Evolutionary conservation across 2,329 filamentous ascomycete species (phyloP), one percentile per base, ranked within the genome.

Genomic region (Penicillium sp.): DNA sequence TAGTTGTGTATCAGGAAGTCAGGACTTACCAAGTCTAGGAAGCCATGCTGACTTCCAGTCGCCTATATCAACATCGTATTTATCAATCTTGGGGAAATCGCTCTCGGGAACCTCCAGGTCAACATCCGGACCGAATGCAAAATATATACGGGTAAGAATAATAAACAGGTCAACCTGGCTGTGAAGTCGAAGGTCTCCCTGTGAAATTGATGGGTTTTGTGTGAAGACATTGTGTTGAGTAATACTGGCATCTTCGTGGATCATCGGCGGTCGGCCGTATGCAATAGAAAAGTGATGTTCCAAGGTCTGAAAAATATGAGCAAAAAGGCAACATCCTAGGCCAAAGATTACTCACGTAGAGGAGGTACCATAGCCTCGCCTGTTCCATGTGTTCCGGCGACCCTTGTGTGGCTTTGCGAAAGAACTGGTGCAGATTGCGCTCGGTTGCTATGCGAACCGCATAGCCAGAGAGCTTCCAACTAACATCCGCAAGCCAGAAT

Each of bases 401-500:
- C 3, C 71, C 71, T 55, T 72, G 68, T 35, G 64, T 62, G n/a
- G 71, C 72, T 58, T 72, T 74, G 37, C 73, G 69, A 52, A 75
- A 77, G 47, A 69, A 77, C 50, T 75, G 74, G 41, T 76, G 74
- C 25, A 77, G 64, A 41, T 72, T 73, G 34, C 71, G 74, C 54
- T 77, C 75, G 4, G 73, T 77, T 7, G 76, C 73, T 57, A 75
- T 75, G 9, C 73, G 72, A 10, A 75, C 71, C 10, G 72, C 73
- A 58, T 75, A 72, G 3, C 72, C 73, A n/a, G 73, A 75, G 3
- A 75, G 59, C 54, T 75, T 80, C 79, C 68, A 79, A 71, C 59
- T 80, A 16, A 82, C 76, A 62, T 83, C 80, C 23, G 78, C 78
- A 9, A 83, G 73, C 81, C 81, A 83, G 59, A 82, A 82, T 6